Evolutionary conservation across 1,284 basidiomycete genomes (phyloP), one percentile per base, ranked within the genome.

Genomic region (Schizophyllum commune): DNA sequence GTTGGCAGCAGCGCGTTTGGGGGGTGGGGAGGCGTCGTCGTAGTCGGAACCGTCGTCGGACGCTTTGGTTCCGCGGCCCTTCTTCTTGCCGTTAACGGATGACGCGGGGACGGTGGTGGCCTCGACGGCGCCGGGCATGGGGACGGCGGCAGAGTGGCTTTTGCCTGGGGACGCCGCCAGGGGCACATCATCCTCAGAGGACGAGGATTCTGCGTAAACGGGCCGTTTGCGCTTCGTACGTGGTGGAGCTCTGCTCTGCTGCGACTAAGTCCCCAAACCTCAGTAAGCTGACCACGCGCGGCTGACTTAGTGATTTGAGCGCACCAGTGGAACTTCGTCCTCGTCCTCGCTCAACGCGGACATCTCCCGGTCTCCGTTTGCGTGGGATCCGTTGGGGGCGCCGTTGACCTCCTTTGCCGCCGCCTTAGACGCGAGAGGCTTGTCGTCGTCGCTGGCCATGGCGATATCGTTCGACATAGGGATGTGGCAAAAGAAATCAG

Each of bases 81-180:
- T 81, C 62, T 77, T 78, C 62, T 77, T 78, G 61, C 77, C 74
- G 59, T 78, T 77, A 57, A 70, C 62, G 32, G 61, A 47, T 13
- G 67, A 69, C 62, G 52, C 68, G 32, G 71, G 62, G 51, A 72
- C 69, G 22, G 75, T 74, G 21, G 78, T 77, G 17, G 76, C 73
- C 58, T 71, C 71, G 56, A 72, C 68, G 52, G 75, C 75, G 53
- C 80, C 78, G 32, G 77, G 77, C 73, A 77, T 79, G 33, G 74
- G 69, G 19, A 76, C 71, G 9, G 77, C 73, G 58, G 75, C 72
- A 32, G 79, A 74, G 63, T 73, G 74, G 47, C 70, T 63, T 73
- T 88, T 89, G 9, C 74, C 77, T 20, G 86, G 86, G 32, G 88
- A 88, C 52, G 86, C 87, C 57, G 87, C 87, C 55, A 91, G 80